Evolutionary conservation across 1,284 basidiomycete species (phyloP).

Genomic region (Leccinum holopus): DNA sequence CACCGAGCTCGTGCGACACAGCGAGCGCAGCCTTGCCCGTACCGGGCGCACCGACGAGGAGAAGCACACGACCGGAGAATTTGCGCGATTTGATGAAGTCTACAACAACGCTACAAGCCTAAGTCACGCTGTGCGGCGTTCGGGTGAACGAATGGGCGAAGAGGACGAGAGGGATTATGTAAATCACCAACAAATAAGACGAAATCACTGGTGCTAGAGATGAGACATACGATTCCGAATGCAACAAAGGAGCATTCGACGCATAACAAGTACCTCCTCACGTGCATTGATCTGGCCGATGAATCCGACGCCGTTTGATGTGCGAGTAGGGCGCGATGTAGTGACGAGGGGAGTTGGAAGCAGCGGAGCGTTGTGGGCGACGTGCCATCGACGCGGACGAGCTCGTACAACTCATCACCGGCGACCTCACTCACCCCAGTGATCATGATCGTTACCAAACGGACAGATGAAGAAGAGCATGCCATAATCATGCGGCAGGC

Average conservation of each 20-base stretch:
- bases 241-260: not conserved
- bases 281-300: constrained; percentile 89
- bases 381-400: too few species aligned
- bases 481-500: constrained; percentile 61
- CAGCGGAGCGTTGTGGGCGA: too few species aligned
- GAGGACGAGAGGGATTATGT: not conserved
- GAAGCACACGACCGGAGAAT: constrained; percentile 85
- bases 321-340: too few species aligned
- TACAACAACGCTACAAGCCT: constrained; percentile 92
- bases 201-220: too few species aligned
- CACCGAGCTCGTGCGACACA: constrained; percentile 90
- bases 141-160: not conserved
- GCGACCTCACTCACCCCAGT: not conserved
- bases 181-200: not conserved
- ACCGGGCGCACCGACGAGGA: constrained; percentile 90
- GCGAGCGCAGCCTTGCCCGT: constrained; percentile 97
- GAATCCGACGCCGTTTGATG: constrained; percentile 72
- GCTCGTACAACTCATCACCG: not conserved
- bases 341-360: too few species aligned
- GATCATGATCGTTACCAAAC: constrained; percentile 7
- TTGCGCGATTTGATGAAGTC: constrained; percentile 88
- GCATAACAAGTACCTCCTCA: constrained; percentile 56
- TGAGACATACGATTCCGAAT: not conserved
- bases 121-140: not conserved
- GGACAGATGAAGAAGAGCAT: constrained; percentile 37